Percentiles rank a stretch among this genome's conserved stretches.
Conservation (phyloP, 495 filamentous ascomycete genomes). For the Penicillium fimorum region DNA sequence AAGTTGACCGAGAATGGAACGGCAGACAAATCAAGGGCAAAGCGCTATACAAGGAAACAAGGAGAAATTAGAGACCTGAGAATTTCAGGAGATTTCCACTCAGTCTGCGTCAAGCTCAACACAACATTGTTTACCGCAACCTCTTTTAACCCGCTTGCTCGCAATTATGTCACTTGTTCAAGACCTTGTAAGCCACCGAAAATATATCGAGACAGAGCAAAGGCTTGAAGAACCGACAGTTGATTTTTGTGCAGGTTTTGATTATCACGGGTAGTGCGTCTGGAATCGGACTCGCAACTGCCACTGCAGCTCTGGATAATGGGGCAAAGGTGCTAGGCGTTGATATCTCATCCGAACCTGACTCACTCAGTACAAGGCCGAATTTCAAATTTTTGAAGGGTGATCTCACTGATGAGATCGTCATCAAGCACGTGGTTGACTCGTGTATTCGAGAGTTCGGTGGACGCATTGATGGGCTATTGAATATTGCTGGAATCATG, state of each 20-base stretch:
- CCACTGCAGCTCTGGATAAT: not conserved
- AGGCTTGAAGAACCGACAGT: too few relatives aligned
- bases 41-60: too few relatives aligned
- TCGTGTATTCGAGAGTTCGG: not conserved
- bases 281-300: not conserved
- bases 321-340: not conserved
- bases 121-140: too few relatives aligned
- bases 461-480: slow-evolving; percentile 34
- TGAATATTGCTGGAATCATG: slow-evolving; percentile 44
- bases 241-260: too few relatives aligned
- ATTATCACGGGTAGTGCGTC: not conserved
- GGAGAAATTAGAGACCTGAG: too few relatives aligned
- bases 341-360: not conserved
- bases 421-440: not conserved
- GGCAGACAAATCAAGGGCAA: too few relatives aligned
- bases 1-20: too few relatives aligned
- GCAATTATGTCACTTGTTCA: not conserved
- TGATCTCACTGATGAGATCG: not conserved
- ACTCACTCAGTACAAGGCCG: not conserved
- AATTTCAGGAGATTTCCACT: too few relatives aligned
- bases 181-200: not conserved
- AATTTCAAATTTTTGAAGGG: not conserved
- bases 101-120: too few relatives aligned
- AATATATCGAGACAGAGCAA: too few relatives aligned
- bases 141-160: too few relatives aligned